These are phyloP conservation scores for Raffaelea arxii DNA, from an alignment of 2,329 filamentous ascomycete species.

Conservation along the genomic window DNA sequence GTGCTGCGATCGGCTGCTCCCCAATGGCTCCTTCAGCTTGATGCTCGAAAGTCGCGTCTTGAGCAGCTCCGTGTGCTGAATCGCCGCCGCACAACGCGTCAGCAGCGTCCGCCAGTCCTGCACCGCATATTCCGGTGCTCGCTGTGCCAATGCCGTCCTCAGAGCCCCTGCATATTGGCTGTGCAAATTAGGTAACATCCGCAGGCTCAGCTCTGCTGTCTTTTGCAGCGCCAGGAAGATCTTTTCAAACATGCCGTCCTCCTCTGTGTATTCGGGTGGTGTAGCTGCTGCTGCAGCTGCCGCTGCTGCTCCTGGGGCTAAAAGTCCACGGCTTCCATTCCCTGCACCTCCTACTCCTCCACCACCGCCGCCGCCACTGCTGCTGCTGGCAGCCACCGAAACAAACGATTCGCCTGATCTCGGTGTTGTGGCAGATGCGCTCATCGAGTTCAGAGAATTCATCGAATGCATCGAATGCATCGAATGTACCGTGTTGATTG, in stretches of 20 bases:
- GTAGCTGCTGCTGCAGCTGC: slow-evolving; percentile 25
- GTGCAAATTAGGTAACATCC: slow-evolving; percentile 60
- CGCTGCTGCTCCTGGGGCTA: slow-evolving; percentile 40
- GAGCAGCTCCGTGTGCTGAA: slow-evolving; percentile 65
- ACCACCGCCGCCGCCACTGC: no score
- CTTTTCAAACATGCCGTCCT: slow-evolving; percentile 72
- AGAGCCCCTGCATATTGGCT: slow-evolving; percentile 56
- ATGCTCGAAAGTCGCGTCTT: slow-evolving; percentile 66
- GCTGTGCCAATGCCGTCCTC: slow-evolving; percentile 51
- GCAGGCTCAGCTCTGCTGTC: slow-evolving; percentile 64
- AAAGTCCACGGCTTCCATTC: background rate
- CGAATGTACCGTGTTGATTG: slow-evolving; percentile 32
- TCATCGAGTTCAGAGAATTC: no score
- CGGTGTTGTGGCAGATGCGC: slow-evolving; percentile 52
- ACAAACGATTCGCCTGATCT: slow-evolving; percentile 75
- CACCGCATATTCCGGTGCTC: slow-evolving; percentile 48
- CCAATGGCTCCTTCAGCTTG: slow-evolving; percentile 78
- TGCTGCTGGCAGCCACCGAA: no score
- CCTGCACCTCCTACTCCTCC: no score
- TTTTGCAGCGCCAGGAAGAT: slow-evolving; percentile 69
- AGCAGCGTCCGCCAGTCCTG: slow-evolving; percentile 63
- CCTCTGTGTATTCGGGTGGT: slow-evolving; percentile 57
- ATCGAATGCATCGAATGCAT: no score
- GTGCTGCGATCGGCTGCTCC: slow-evolving; percentile 55
- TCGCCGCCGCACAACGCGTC: slow-evolving; percentile 57